Base-by-base conservation (phyloP, 371 early-diverging fungal genomes). In the Rhizopus sp. region DNA sequence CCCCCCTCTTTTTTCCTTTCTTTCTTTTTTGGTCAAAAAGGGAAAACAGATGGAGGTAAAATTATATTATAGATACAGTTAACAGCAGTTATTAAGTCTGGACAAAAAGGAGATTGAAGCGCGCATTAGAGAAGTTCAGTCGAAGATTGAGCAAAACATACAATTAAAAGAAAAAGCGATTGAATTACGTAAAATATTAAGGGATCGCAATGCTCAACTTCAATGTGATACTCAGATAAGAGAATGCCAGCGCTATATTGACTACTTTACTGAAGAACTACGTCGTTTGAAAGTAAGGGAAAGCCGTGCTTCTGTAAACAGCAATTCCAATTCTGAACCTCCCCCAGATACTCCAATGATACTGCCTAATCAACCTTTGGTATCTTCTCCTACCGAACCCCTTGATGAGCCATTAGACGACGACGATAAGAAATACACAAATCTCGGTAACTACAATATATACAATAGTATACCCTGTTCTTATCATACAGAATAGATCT, bases 161-260 rank as follows among this genome's bases (percentile, higher is more conserved):
- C 83, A 80, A 59, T 74, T 83, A 64, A 78, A 76, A 41, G 74
- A 82, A n/a, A 91, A 87, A 53, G 89, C 92, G 4, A 73, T 85
- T 49, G 69, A 82, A 48, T 75, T 93, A 69, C 80, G 85, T 29
- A 59, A 76, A 30, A 69, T 85, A 63, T 70, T 90, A 8, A 75
- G 66, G 33, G 90, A 91, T 75, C 50, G 61, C 9, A 84, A 79
- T 55, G 86, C 86, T 35, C 75, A 80, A 32, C 78, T 88, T 48
- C 88, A 91, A 62, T 89, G 91, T 60, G 89, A 95, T 68, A 73
- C 80, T 40, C 84, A 88, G 55, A 77, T 94, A 48, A 73, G 69
- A 52, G 93, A 95, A 39, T 83, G 86, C 13, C 86, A 92, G 63
- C 84, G 86, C 57, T 87, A 91, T 32, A 82, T 94, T 55, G 87